phyloP scores from a whole-genome alignment of 352 stramenopile species.

The Globisporangium cystogenes region DNA sequence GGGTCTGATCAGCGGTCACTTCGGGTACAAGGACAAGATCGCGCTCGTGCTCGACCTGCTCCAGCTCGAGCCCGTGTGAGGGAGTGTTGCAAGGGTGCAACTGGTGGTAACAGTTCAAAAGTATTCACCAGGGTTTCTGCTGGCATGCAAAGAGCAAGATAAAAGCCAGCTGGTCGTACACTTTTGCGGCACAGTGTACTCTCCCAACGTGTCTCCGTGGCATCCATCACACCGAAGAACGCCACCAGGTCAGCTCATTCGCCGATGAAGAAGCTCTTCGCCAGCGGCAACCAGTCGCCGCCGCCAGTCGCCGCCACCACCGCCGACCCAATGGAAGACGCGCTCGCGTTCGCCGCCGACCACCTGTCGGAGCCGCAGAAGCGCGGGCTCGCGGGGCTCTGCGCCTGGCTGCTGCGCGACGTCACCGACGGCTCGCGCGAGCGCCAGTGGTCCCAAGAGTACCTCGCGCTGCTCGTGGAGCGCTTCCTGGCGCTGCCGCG shows the following conservation, averaged over 20 bases:
- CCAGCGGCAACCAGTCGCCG: background rate
- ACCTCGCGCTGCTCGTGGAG: constrained; percentile 59
- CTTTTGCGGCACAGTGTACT: background rate
- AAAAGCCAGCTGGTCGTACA: background rate
- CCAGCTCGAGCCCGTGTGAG: constrained; percentile 44
- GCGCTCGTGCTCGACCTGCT: constrained; percentile 68
- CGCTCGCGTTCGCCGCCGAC: constrained; percentile 17
- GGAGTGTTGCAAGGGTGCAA: too few species aligned
- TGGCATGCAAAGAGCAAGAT: background rate
- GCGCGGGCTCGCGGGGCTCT: constrained; percentile 58
- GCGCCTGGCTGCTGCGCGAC: constrained; percentile 53
- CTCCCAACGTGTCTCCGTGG: background rate
- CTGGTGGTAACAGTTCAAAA: constrained; percentile 2
- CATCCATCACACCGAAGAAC: background rate
- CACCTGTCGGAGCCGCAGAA: constrained; percentile 50
- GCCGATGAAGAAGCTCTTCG: constrained; percentile 2
- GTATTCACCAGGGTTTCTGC: background rate
- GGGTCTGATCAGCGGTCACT: constrained; percentile 67
- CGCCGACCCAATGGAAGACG: background rate
- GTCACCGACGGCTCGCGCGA: constrained; percentile 62
- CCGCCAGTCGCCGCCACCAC: background rate
- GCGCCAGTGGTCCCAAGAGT: constrained; percentile 54
- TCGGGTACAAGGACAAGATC: constrained; percentile 89
- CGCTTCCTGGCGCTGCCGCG: constrained; percentile 45
- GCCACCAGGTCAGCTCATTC: too few species aligned